Percentiles rank a stretch among this genome's conserved stretches.
These are phyloP conservation scores for Rutstroemia sydowiana DNA, from an alignment of 2,329 filamentous ascomycete species.

Conservation along the genomic window DNA sequence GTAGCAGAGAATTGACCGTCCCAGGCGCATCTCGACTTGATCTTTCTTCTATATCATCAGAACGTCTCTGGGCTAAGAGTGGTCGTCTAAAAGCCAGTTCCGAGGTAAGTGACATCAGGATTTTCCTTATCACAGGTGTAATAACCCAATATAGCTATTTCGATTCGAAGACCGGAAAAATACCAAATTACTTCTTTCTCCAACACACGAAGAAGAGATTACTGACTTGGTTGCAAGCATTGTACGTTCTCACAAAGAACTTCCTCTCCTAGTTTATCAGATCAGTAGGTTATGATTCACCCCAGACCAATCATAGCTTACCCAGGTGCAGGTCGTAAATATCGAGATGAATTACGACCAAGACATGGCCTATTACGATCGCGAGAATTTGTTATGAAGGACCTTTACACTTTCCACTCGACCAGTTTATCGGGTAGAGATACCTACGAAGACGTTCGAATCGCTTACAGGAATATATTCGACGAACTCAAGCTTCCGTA, in stretches of 20 bases:
- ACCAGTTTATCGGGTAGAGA: slow-evolving; percentile 59
- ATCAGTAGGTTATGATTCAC: slow-evolving; percentile 50
- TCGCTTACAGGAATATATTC: slow-evolving; percentile 71
- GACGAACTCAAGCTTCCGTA: slow-evolving; percentile 77
- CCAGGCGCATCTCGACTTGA: slow-evolving; percentile 71
- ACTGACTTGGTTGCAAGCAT: slow-evolving; percentile 69
- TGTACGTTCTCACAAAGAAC: slow-evolving; percentile 73
- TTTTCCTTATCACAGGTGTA: neutral
- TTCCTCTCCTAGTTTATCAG: slow-evolving; percentile 85
- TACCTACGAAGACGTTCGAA: slow-evolving; percentile 70
- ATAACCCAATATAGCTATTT: slow-evolving; percentile 55
- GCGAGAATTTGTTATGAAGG: slow-evolving; percentile 95
- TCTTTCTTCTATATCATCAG: slow-evolving; percentile 77
- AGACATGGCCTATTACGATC: slow-evolving; percentile 81
- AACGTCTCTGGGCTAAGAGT: slow-evolving; percentile 74
- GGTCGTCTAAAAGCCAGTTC: slow-evolving; percentile 68
- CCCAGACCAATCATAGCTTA: slow-evolving; percentile 4
- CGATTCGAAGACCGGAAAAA: slow-evolving; percentile 73
- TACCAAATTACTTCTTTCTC: slow-evolving; percentile 67
- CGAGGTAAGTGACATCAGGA: slow-evolving; percentile 49
- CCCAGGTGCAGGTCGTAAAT: slow-evolving; percentile 64
- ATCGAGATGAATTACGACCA: slow-evolving; percentile 84
- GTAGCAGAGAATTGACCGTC: neutral
- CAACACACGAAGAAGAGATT: slow-evolving; percentile 96
- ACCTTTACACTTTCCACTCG: slow-evolving; percentile 90